phyloP scores from a whole-genome alignment of 805 yeast species.

The Scheffersomyces stipitis region DNA sequence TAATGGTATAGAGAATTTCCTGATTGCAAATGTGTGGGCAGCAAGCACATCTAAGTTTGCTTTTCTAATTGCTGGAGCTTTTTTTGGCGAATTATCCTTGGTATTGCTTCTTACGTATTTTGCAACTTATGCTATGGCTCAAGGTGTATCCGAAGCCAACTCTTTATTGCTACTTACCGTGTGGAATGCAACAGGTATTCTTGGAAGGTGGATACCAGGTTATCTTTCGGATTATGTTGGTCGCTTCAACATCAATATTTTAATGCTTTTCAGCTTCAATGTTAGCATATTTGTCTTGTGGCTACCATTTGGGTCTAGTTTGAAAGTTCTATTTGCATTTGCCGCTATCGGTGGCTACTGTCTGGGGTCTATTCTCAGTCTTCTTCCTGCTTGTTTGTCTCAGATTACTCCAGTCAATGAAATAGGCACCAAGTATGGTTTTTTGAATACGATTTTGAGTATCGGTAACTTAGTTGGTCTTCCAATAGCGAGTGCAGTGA shows the following conservation, averaged over 20 bases:
- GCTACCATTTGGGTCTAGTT: conserved; percentile 31
- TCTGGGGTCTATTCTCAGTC: conserved; percentile 33
- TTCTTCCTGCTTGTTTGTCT: conserved; percentile 31
- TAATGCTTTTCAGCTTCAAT: conserved; percentile 26
- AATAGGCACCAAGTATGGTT: conserved; percentile 37
- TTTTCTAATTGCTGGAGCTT: conserved; percentile 29
- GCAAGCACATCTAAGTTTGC: conserved; percentile 24
- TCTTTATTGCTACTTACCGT: conserved; percentile 27
- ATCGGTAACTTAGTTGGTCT: conserved; percentile 33
- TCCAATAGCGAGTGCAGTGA: conserved; percentile 34
- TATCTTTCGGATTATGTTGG: conserved; percentile 27
- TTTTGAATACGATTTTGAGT: conserved; percentile 29
- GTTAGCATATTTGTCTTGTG: conserved; percentile 29
- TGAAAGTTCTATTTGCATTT: conserved; percentile 29
- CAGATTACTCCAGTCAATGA: conserved; percentile 28
- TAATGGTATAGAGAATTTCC: background rate
- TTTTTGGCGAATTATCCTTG: conserved; percentile 28
- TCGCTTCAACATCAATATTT: conserved; percentile 30
- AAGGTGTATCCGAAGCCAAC: conserved; percentile 27
- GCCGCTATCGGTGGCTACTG: conserved; percentile 36
- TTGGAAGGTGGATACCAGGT: conserved; percentile 35
- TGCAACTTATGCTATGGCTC: conserved; percentile 33
- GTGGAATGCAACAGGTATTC: conserved; percentile 30
- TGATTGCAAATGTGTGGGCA: no score
- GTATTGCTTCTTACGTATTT: conserved; percentile 30